Percentiles rank a stretch among this genome's conserved stretches.
Evolutionary conservation across 2,329 filamentous ascomycete species (phyloP).

Genomic region (Emergomyces pasteurianus): DNA sequence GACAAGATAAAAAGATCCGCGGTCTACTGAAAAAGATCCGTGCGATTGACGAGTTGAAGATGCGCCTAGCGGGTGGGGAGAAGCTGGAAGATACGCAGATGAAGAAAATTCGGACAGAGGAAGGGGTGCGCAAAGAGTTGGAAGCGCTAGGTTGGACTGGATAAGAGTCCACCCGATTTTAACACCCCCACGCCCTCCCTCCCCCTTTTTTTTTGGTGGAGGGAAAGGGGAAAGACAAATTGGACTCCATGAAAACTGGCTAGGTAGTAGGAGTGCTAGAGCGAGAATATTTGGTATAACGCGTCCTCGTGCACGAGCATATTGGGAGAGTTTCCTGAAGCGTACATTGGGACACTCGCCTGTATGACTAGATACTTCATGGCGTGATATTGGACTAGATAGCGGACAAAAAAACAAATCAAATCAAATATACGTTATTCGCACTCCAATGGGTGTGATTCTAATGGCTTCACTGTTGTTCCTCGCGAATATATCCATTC

Average conservation of each 20-base stretch:
- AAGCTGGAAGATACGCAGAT: conserved; percentile 97
- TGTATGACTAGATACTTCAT: background rate
- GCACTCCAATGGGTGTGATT: background rate
- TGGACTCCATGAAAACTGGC: background rate
- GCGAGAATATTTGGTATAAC: background rate
- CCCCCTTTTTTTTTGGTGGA: background rate
- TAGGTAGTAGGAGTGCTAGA: background rate
- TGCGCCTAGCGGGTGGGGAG: conserved; percentile 86
- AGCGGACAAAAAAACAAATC: background rate
- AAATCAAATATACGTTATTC: background rate
- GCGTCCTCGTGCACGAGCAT: background rate
- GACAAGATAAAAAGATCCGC: conserved; percentile 82
- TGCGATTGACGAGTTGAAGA: conserved; percentile 95
- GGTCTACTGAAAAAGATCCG: conserved; percentile 94
- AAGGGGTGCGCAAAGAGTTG: conserved; percentile 71
- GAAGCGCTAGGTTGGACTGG: conserved; percentile 45
- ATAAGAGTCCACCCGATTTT: conserved; percentile 7
- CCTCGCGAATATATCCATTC: background rate
- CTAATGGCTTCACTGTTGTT: background rate
- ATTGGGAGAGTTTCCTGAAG: background rate
- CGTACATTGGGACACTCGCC: background rate
- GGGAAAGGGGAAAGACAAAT: background rate
- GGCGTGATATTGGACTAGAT: background rate
- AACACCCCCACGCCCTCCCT: background rate
- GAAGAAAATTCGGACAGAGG: conserved; percentile 93